Evolutionary conservation across 1,284 basidiomycete genomes (phyloP).

Genomic region (Uromyces viciae-fabae): DNA sequence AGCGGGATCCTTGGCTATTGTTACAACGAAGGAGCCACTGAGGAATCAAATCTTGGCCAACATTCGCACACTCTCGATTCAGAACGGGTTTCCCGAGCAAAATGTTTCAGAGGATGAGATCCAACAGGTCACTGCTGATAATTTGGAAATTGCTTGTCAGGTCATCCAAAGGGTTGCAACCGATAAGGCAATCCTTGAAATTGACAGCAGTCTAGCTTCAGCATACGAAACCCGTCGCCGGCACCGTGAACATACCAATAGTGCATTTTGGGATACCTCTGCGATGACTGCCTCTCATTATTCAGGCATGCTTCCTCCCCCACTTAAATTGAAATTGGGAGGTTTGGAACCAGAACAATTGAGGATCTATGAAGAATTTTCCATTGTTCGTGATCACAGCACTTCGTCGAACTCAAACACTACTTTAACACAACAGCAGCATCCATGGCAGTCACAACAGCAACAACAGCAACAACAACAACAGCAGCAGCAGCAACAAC

Average conservation of each 20-base stretch:
- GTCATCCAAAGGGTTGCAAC: constrained; percentile 97
- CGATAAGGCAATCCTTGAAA: constrained; percentile 91
- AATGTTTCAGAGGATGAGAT: constrained; percentile 62
- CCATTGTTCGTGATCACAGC: constrained; percentile 55
- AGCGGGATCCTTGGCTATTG: constrained; percentile 90
- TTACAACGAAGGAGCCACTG: constrained; percentile 97
- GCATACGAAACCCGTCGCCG: constrained; percentile 81
- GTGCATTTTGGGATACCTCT: constrained; percentile 71
- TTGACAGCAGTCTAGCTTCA: constrained; percentile 79
- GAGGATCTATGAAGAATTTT: constrained; percentile 93
- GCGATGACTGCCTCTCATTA: constrained; percentile 68
- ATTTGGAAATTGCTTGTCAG: constrained; percentile 86
- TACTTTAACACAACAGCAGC: background rate
- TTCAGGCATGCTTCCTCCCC: constrained; percentile 76
- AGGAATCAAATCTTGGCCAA: constrained; percentile 88
- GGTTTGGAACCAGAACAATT: constrained; percentile 79
- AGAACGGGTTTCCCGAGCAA: constrained; percentile 80
- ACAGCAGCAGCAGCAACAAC: constrained; percentile 18
- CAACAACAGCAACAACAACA: constrained; percentile 9
- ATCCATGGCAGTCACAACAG: background rate
- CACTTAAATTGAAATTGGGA: constrained; percentile 75
- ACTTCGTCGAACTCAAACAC: background rate
- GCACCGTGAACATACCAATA: constrained; percentile 65
- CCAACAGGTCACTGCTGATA: constrained; percentile 80
- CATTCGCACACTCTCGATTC: constrained; percentile 65